These are phyloP conservation scores for Mucor circinelloides DNA, from an alignment of 371 early-diverging fungal species.

Conservation along the genomic window DNA sequence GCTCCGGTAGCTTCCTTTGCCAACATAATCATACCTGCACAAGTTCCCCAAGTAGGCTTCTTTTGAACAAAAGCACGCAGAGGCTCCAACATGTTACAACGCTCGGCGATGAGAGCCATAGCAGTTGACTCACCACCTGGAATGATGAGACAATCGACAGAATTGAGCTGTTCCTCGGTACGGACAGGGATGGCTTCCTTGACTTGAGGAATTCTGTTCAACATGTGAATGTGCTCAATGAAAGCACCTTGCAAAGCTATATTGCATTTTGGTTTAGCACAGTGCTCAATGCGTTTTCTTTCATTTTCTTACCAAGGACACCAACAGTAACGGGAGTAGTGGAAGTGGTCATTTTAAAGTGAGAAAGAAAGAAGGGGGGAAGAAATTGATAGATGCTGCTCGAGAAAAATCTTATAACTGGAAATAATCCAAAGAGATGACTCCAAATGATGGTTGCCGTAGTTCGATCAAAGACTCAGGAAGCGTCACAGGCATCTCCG, in stretches of 20 bases:
- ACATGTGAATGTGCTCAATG: conserved; percentile 83
- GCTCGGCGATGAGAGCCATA: conserved; percentile 89
- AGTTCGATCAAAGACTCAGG: neutral
- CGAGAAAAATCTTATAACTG: conserved; percentile 5
- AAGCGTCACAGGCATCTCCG: conserved; percentile 1
- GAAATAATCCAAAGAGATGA: neutral
- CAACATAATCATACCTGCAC: conserved; percentile 95
- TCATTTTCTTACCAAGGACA: conserved; percentile 26
- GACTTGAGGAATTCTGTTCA: conserved; percentile 64
- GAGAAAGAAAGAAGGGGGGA: neutral
- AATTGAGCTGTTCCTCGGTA: conserved; percentile 64
- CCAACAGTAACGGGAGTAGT: conserved; percentile 23
- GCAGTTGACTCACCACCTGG: conserved; percentile 96
- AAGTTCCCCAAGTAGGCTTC: conserved; percentile 94
- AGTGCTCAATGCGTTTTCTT: neutral
- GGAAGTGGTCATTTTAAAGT: conserved; percentile 2
- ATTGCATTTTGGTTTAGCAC: neutral
- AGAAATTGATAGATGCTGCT: neutral
- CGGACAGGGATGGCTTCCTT: conserved; percentile 69
- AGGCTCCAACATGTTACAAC: conserved; percentile 75
- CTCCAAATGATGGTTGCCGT: conserved; percentile 4
- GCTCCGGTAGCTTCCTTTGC: conserved; percentile 73
- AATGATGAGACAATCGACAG: conserved; percentile 87
- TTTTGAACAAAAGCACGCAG: conserved; percentile 72
- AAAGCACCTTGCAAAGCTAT: conserved; percentile 94